Evolutionary conservation across 1,284 basidiomycete species (phyloP), one percentile per base, ranked within the genome.

Genomic region (Leccinum huronense): DNA sequence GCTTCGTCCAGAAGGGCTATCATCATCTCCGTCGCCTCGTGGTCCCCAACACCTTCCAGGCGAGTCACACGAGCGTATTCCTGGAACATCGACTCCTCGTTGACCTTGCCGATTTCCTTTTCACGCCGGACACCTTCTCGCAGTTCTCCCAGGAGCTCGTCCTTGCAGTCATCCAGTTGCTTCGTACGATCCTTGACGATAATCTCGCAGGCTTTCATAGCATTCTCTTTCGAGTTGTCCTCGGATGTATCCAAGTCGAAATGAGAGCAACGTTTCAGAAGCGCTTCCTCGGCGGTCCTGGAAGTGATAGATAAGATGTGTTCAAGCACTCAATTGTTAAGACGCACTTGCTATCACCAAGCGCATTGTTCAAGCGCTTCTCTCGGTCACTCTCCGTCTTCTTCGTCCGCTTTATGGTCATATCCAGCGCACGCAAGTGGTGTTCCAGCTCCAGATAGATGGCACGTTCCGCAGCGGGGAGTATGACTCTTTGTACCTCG

Each of bases 401-500:
- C 81, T 87, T 92, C 42, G 87, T 86, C 38, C 90, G 87, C 74
- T 91, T 92, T 68, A 93, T 90, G 1, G 87, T 91, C 88, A 95
- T 93, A 67, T 95, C 94, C 27, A 95, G 80, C 14, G 93, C 91
- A 59, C 92, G 90, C 31, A 98, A 81, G 72, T 97, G 93, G 71
- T 98, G 95, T 72, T 97, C 95, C n/a, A 98, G 84, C 75, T 98
- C 95, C 42, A 97, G 83, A 74, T 98, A 98, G 66, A 97, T 94
- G 0, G 96, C 95, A 11, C 93, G 90, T 75, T 98, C 96, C 0
- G 96, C 94, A 0, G 96, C 94, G 14, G 96, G 95, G 13, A 97
- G 85, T 38, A 82, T 79, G 55, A 97, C 85, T 42, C 83, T 81
- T 71, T 89, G 82, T 55, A 90, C 79, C 66, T 91, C 82, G 68